A percentile compares a stretch with the other conserved stretches of the same genome.
Conservation (phyloP, 495 filamentous ascomycete species). For the Annulohypoxylon bovei region DNA sequence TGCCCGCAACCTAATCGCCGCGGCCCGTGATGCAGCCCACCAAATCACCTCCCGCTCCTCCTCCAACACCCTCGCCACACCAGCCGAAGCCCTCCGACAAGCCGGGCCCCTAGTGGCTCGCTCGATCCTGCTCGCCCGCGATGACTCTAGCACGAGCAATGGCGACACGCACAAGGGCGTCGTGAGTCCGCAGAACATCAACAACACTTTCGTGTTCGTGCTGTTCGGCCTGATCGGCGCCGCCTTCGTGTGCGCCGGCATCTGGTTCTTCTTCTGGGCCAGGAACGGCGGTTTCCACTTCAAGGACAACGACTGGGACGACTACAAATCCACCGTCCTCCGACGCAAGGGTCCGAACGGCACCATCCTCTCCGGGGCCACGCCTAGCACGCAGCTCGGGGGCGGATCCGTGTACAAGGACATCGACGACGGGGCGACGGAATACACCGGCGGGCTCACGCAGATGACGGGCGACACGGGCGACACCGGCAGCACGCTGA, state of each 20-base stretch:
- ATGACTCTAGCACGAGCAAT: conserved; percentile 27
- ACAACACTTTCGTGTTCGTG: conserved; percentile 83
- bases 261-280: conserved; percentile 99
- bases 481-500: conserved; percentile 44
- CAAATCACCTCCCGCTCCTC: conserved; percentile 26
- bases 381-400: conserved; percentile 80
- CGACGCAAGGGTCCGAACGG: conserved; percentile 91
- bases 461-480: conserved; percentile 54
- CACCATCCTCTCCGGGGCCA: conserved; percentile 80
- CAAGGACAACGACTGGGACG: conserved; percentile 88
- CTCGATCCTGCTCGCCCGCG: conserved; percentile 51
- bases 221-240: conserved; percentile 87
- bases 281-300: conserved; percentile 94
- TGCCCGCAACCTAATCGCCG: conserved; percentile 41
- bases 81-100: conserved; percentile 15
- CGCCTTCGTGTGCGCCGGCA: conserved; percentile 74
- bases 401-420: conserved; percentile 78
- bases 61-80: conserved; percentile 8
- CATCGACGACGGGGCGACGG: conserved; percentile 67
- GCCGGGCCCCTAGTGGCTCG: conserved; percentile 56
- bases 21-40: conserved; percentile 29
- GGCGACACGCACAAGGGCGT: conserved; percentile 60
- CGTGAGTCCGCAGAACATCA: conserved; percentile 73
- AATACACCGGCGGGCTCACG: conserved; percentile 52
- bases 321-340: conserved; percentile 97